Base-by-base conservation (phyloP, 805 yeast species). In the Yarrowia keelungensis region DNA sequence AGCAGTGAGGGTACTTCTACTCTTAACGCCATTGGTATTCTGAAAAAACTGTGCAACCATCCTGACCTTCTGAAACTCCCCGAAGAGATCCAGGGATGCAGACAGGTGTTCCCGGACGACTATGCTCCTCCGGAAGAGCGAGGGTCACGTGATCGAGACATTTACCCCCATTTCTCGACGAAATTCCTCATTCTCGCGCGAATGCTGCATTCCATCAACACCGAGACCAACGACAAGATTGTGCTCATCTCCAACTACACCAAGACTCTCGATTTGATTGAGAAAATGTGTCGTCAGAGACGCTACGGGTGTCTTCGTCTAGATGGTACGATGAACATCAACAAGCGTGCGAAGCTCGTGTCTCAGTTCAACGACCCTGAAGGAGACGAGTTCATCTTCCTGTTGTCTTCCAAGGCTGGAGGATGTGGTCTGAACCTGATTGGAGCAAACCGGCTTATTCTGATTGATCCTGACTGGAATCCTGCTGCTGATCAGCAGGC, bases 401-500 rank as follows among this genome's bases (percentile, higher is more conserved):
- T 95, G 70, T 81, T 95, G 66, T 91, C 97, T 76, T 91, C 97
- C 8, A 95, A 95, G 78, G 99, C 99, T 1, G 99, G 99, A 74
- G 99, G 99, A 1, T 95, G 99, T 82, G 99, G 99, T 79, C 91
- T 95, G 74, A 95, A 95, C 77, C 84, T 95, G 74, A 94, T 95
- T 74, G 99, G 99, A 12, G 99, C 98, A 2, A 95, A 95, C 73
- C 83, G 99, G 71, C 81, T 95, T 71, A 86, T 95, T 22, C 80
- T 95, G 59, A 82, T 95, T 75, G 99, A 95, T 76, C 90, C 90
- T 0, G 99, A 95, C 77, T 95, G 99, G 99, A 94, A 94, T 75
- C 99, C 99, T 0, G 98, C 99, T 0, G 89, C 97, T 0, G 99
- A 94, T 76, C 98, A 95, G 77, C 99, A 94, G 79, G 98, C 98